Evolutionary conservation across 106 monocot genomes (phyloP).

Genomic region (Allium cepa): DNA sequence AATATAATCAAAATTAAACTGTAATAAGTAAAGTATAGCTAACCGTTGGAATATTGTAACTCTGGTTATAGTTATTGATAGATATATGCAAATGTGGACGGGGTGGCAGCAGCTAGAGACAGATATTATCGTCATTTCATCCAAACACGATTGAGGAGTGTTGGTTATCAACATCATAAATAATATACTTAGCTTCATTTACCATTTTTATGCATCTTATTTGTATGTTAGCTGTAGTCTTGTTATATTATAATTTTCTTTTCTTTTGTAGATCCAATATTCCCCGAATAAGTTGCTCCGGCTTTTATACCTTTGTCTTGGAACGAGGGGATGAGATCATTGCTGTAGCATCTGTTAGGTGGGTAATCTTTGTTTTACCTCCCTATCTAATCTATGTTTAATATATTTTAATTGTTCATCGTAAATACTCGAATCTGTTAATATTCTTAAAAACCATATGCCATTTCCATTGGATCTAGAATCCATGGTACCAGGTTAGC

Average conservation of each 20-base stretch:
- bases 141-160: no score
- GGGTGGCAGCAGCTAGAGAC: no score
- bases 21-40: no score
- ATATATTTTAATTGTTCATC: no score
- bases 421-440: background rate
- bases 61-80: no score
- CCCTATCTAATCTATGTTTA: no score
- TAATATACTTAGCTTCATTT: no score
- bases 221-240: background rate
- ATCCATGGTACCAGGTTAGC: constrained; percentile 76
- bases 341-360: constrained; percentile 87
- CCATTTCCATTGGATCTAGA: constrained; percentile 25
- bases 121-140: no score
- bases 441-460: background rate
- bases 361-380: background rate
- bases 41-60: no score
- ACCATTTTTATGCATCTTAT: background rate
- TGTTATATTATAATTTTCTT: constrained; percentile 7
- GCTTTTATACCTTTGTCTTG: constrained; percentile 88
- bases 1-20: no score
- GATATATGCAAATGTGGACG: no score
- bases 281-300: constrained; percentile 58
- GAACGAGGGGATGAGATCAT: constrained; percentile 88
- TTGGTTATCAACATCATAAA: no score
- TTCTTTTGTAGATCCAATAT: constrained; percentile 78